Evolutionary conservation across 2,329 filamentous ascomycete genomes (phyloP).

Genomic region (Colletotrichum sp.): DNA sequence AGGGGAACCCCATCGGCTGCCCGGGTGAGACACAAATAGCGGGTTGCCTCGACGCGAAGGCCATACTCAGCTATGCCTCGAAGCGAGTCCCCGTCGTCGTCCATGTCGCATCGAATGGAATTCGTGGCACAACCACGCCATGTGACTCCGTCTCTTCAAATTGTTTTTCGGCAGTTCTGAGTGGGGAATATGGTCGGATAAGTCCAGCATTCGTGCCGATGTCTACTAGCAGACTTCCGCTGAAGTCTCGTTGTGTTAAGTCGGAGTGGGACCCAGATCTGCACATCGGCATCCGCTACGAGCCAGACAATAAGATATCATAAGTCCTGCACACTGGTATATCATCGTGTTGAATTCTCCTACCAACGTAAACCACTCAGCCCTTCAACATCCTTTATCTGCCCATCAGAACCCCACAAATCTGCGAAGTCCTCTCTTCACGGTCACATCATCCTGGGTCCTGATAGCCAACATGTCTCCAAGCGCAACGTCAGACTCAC

Average conservation of each 20-base stretch:
- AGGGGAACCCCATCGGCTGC: background rate
- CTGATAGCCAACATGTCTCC: background rate
- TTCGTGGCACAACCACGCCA: background rate
- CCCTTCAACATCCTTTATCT: background rate
- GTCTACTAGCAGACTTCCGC: background rate
- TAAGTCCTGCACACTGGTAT: background rate
- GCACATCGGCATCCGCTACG: background rate
- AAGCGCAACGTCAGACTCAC: background rate
- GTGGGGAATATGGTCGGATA: background rate
- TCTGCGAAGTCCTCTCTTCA: background rate
- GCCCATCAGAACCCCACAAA: background rate
- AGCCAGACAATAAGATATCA: background rate
- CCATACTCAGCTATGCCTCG: background rate
- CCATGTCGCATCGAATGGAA: background rate
- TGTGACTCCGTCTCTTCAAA: background rate
- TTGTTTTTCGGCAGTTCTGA: background rate
- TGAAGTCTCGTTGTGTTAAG: background rate
- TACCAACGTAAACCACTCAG: background rate
- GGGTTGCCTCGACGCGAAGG: background rate
- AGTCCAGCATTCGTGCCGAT: background rate
- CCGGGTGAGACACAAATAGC: background rate
- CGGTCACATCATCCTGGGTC: background rate
- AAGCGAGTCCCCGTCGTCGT: background rate
- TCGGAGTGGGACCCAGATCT: background rate
- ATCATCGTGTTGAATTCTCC: background rate